Percentiles rank a stretch among this genome's conserved stretches.
These are phyloP conservation scores for Termitomyces sp. DNA, from an alignment of 768 basidiomycete species.

Conservation along the genomic window DNA sequence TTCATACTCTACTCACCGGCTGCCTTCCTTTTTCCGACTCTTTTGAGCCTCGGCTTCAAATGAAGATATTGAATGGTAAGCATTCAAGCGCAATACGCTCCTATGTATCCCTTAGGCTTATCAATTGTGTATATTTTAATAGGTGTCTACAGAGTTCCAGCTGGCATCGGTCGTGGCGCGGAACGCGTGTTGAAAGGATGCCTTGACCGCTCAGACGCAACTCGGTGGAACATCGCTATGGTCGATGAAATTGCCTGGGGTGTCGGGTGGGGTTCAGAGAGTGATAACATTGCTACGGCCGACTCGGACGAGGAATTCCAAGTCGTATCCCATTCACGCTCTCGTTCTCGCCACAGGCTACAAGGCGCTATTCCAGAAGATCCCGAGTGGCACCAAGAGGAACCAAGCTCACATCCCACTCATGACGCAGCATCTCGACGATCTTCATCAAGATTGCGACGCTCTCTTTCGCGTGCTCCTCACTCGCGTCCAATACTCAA, in stretches of 20 bases:
- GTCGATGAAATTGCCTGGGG: slow-evolving; percentile 81
- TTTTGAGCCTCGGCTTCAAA: slow-evolving; percentile 86
- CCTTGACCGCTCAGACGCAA: slow-evolving; percentile 53
- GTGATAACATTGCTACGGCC: slow-evolving; percentile 33
- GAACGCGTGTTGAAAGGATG: slow-evolving; percentile 76
- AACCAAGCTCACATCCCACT: slow-evolving; percentile 20
- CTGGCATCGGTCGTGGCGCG: slow-evolving; percentile 52
- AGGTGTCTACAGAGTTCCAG: slow-evolving; percentile 63
- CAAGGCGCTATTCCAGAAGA: slow-evolving; percentile 13
- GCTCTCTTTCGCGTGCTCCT: slow-evolving; percentile 50
- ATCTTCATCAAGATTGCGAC: slow-evolving; percentile 35
- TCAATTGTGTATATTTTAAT: slow-evolving; percentile 8
- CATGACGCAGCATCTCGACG: slow-evolving; percentile 32
- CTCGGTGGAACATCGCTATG: slow-evolving; percentile 76
- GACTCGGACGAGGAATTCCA: slow-evolving; percentile 24
- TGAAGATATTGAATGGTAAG: slow-evolving; percentile 85
- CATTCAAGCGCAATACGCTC: neutral
- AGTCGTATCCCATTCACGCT: slow-evolving; percentile 22
- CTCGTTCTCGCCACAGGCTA: slow-evolving; percentile 20
- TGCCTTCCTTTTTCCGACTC: slow-evolving; percentile 83
- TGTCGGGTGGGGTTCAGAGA: slow-evolving; percentile 62
- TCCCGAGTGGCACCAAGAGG: slow-evolving; percentile 23
- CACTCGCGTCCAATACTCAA: slow-evolving; percentile 30
- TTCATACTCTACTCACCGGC: slow-evolving; percentile 82
- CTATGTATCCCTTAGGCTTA: neutral